A percentile compares a stretch with the other conserved stretches of the same genome.
Evolutionary conservation across 306 rosid species (phyloP).

Genomic region (Adenanthera pavonina): DNA sequence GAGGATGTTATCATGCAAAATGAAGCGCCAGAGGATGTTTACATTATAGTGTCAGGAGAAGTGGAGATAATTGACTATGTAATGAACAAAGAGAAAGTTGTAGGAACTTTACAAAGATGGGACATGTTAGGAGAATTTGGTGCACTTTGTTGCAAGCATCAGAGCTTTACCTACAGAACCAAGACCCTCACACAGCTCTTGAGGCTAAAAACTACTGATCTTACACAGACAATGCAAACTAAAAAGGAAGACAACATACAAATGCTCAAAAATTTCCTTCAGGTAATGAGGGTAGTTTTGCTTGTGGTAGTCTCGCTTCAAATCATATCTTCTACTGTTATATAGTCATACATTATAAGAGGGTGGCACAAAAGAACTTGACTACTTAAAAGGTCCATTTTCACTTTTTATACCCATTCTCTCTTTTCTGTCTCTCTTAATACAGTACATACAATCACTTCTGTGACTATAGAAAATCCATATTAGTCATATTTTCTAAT

Average conservation of each 20-base stretch:
- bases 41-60: conserved; percentile 90
- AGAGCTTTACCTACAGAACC: conserved; percentile 73
- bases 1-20: conserved; percentile 86
- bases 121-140: conserved; percentile 89
- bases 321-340: too few relatives aligned
- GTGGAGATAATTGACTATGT: conserved; percentile 68
- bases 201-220: conserved; percentile 68
- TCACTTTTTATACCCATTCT: too few relatives aligned
- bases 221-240: conserved; percentile 66
- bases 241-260: conserved; percentile 56
- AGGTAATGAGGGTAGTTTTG: conserved; percentile 48
- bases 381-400: too few relatives aligned
- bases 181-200: conserved; percentile 85
- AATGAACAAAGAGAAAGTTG: conserved; percentile 56
- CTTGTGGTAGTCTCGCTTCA: conserved; percentile 12
- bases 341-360: too few relatives aligned
- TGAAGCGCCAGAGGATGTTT: conserved; percentile 81
- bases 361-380: too few relatives aligned
- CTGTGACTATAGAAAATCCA: too few relatives aligned
- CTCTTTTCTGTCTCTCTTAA: too few relatives aligned
- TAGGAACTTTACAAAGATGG: conserved; percentile 64
- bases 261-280: conserved; percentile 74
- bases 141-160: conserved; percentile 76
- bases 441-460: too few relatives aligned
- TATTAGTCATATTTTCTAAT: too few relatives aligned